Base-by-base conservation (phyloP, 306 rosid species). In the Coriaria nepalensis region DNA sequence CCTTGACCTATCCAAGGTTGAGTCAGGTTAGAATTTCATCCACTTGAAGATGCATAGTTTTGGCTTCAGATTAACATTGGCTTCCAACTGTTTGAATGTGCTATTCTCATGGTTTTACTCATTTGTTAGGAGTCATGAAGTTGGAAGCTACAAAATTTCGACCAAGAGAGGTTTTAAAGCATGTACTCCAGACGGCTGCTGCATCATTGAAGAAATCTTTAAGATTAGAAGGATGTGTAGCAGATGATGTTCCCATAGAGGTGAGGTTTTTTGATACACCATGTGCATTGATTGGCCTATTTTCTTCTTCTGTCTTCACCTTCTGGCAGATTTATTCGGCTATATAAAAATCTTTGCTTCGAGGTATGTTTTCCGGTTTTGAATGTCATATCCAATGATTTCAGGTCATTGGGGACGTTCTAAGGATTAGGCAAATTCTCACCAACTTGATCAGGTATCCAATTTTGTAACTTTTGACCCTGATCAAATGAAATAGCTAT, bases 1-100 rank as follows among this genome's bases (percentile, higher is more conserved):
- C 73, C 87, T 88, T 58, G 96, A 88, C 64, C 93, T 83, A 68
- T 88, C 96, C 50, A 88, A 88, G 85, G 96, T 78, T 15, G 96
- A 88, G 51, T 83, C 96, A 72, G 96, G 96, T 83, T 37, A 9
- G 68, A 58, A 68, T 47, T 46, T 62, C 52, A 35, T 52, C 47
- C 56, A 20, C 2, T 20, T 20, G 29, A 20, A 20, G 29, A 20
- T 20, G 29, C 29, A 20, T 20, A 20, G 29, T 20, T 3, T 1
- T 20, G 29, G 29, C 29, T 20, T 20, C 29, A 20, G 29, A 20
- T 20, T 20, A 20, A 20, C 29, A 20, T 20, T 20, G 29, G 29
- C 29, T 20, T 20, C 29, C 3, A 20, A 20, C 29, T 20, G 29
- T 20, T 20, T 20, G 29, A 47, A 7, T 11, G 6, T n/a, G 42